Percentiles rank a stretch among this genome's conserved stretches.
Conservation (phyloP, 805 yeast genomes). For the Torulaspora franciscae region DNA sequence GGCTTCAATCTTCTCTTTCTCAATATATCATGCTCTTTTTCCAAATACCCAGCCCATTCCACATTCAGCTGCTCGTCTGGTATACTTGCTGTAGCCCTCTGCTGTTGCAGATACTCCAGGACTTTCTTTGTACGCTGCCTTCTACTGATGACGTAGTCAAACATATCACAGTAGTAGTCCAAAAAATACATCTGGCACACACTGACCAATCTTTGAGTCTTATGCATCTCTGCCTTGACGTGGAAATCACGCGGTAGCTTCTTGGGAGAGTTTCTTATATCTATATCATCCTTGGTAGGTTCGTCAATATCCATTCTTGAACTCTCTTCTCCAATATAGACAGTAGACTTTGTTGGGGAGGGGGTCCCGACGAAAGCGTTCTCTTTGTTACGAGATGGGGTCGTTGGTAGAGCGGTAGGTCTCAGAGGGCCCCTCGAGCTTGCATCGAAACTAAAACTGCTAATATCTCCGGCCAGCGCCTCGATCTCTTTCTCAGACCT, state of each 20-base stretch:
- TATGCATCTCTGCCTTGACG: slow-evolving; percentile 58
- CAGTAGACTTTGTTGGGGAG: slow-evolving; percentile 31
- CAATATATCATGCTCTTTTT: slow-evolving; percentile 76
- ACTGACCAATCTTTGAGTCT: slow-evolving; percentile 78
- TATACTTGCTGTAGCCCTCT: slow-evolving; percentile 23
- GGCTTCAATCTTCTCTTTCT: slow-evolving; percentile 90
- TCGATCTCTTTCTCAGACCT: slow-evolving; percentile 33
- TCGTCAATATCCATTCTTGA: slow-evolving; percentile 37
- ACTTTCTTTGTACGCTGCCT: slow-evolving; percentile 76
- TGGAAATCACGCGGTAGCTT: slow-evolving; percentile 45
- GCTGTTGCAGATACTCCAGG: slow-evolving; percentile 46
- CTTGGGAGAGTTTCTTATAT: slow-evolving; percentile 34
- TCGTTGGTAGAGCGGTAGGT: slow-evolving; percentile 14
- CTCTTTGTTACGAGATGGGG: slow-evolving; percentile 18
- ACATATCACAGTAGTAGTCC: slow-evolving; percentile 93
- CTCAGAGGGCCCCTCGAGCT: slow-evolving; percentile 14
- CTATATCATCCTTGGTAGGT: slow-evolving; percentile 21
- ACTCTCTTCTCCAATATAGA: slow-evolving; percentile 26
- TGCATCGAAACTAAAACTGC: slow-evolving; percentile 32
- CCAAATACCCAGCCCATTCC: slow-evolving; percentile 74
- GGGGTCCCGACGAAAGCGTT: slow-evolving; percentile 24
- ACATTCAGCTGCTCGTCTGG: slow-evolving; percentile 41
- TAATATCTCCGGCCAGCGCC: slow-evolving; percentile 35
- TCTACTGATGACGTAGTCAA: slow-evolving; percentile 85
- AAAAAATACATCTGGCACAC: slow-evolving; percentile 92